Evolutionary conservation across 2,329 filamentous ascomycete genomes (phyloP).

Genomic region (Penicillium capsulatum): DNA sequence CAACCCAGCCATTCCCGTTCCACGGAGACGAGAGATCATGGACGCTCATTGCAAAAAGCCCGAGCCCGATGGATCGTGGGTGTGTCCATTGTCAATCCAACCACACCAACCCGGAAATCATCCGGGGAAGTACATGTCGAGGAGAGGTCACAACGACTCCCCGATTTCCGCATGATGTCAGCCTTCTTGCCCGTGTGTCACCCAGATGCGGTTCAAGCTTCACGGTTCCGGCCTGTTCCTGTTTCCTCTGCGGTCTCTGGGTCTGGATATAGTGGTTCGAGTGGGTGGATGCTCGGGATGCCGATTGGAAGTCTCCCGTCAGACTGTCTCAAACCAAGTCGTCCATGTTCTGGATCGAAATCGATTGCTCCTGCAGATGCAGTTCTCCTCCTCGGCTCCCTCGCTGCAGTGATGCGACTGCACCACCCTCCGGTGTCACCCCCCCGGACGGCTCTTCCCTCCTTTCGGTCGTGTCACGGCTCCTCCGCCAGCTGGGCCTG

Average conservation of each 20-base stretch:
- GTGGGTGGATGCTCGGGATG: slow-evolving; percentile 3
- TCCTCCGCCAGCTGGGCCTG: slow-evolving; percentile 12
- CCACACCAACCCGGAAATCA: slow-evolving; percentile 2
- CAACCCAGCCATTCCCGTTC: slow-evolving; percentile 15
- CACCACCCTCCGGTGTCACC: slow-evolving; percentile 16
- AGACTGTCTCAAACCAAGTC: too few relatives aligned
- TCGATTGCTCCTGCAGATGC: not conserved
- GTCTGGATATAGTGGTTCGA: too few relatives aligned
- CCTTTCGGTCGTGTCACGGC: slow-evolving; percentile 15
- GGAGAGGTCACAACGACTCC: too few relatives aligned
- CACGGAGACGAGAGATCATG: slow-evolving; percentile 14
- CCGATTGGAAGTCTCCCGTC: slow-evolving; percentile 5
- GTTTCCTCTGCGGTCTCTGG: too few relatives aligned
- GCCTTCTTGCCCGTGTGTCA: slow-evolving; percentile 16
- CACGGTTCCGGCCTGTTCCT: too few relatives aligned
- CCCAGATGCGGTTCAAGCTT: slow-evolving; percentile 4
- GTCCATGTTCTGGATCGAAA: too few relatives aligned
- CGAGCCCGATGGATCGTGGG: too few relatives aligned
- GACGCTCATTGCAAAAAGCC: not conserved
- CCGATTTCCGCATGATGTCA: slow-evolving; percentile 16
- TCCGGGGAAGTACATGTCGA: not conserved
- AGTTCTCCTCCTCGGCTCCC: slow-evolving; percentile 3
- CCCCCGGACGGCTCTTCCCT: slow-evolving; percentile 9
- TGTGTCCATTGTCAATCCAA: slow-evolving; percentile 1
- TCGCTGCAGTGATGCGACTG: slow-evolving; percentile 17